These are phyloP conservation scores for Naegleria gruberi DNA, from an alignment of 208 protist genomes.

Conservation along the genomic window DNA sequence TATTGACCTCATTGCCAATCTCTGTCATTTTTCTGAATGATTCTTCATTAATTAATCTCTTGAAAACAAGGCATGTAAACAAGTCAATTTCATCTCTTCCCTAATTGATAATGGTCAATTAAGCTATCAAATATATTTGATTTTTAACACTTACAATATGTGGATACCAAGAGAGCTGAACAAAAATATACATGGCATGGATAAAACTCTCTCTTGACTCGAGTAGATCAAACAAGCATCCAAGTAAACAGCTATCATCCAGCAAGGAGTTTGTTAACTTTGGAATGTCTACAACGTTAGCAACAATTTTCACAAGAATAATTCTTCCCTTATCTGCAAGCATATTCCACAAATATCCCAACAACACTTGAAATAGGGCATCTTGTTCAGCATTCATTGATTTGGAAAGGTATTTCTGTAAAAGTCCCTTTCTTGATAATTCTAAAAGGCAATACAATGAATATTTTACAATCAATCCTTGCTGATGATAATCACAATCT, in stretches of 20 bases:
- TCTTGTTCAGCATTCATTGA: too few relatives aligned
- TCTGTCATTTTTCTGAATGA: background rate
- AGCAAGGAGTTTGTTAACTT: background rate
- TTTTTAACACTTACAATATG: background rate
- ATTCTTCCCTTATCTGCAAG: background rate
- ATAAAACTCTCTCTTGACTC: background rate
- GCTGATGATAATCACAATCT: too few relatives aligned
- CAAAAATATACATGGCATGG: background rate
- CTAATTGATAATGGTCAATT: background rate
- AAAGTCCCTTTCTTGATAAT: too few relatives aligned
- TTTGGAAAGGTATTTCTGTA: too few relatives aligned
- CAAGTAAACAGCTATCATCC: background rate
- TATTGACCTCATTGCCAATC: background rate
- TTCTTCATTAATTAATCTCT: background rate
- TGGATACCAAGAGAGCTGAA: background rate
- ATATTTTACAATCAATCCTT: too few relatives aligned
- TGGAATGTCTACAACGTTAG: background rate
- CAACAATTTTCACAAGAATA: background rate
- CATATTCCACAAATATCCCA: too few relatives aligned
- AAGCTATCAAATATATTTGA: background rate
- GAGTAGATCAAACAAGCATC: background rate
- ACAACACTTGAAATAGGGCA: too few relatives aligned
- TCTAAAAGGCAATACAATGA: too few relatives aligned
- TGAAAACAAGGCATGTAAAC: background rate
- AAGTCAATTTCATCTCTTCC: background rate